These are phyloP conservation scores for Phialemonium atrogriseum DNA, from an alignment of 2,329 filamentous ascomycete species.

Conservation along the genomic window DNA sequence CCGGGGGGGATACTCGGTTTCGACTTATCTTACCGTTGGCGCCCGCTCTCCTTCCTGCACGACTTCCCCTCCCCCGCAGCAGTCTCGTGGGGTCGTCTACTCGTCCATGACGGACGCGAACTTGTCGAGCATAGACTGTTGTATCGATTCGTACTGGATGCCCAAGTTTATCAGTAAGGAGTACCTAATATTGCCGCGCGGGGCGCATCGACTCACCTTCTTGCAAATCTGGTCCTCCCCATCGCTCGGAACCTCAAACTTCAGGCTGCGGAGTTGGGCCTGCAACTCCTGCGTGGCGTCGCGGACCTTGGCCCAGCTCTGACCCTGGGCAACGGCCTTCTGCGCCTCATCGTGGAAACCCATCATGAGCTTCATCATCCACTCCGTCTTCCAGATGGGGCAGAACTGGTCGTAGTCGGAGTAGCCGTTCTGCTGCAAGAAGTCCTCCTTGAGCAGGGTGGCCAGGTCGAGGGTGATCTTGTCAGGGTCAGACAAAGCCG, in stretches of 20 bases:
- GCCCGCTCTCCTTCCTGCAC: too few relatives aligned
- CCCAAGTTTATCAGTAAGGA: conserved; percentile 16
- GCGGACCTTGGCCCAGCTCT: conserved; percentile 86
- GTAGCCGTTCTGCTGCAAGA: conserved; percentile 98
- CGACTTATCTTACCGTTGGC: too few relatives aligned
- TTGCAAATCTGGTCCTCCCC: conserved; percentile 72
- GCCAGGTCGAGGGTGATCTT: conserved; percentile 97
- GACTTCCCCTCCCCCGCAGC: too few relatives aligned
- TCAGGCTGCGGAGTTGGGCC: conserved; percentile 78
- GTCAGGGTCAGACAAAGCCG: conserved; percentile 88
- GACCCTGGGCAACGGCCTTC: conserved; percentile 86
- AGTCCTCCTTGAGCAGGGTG: conserved; percentile 91
- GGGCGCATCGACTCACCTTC: conserved; percentile 54
- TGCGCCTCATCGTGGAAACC: conserved; percentile 96
- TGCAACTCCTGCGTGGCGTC: conserved; percentile 86
- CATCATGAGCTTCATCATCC: conserved; percentile 99
- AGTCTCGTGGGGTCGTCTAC: too few relatives aligned
- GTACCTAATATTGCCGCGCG: not conserved
- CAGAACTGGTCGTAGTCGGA: conserved; percentile 99
- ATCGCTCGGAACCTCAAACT: conserved; percentile 89
- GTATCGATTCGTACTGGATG: conserved; percentile 76
- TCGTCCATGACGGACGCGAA: conserved; percentile 95
- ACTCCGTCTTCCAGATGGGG: conserved; percentile 98
- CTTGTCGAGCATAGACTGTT: conserved; percentile 91
- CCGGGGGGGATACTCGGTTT: too few relatives aligned